These are phyloP conservation scores for Lipomyces yamanashiensis DNA, from an alignment of 805 yeast genomes.

Conservation along the genomic window DNA sequence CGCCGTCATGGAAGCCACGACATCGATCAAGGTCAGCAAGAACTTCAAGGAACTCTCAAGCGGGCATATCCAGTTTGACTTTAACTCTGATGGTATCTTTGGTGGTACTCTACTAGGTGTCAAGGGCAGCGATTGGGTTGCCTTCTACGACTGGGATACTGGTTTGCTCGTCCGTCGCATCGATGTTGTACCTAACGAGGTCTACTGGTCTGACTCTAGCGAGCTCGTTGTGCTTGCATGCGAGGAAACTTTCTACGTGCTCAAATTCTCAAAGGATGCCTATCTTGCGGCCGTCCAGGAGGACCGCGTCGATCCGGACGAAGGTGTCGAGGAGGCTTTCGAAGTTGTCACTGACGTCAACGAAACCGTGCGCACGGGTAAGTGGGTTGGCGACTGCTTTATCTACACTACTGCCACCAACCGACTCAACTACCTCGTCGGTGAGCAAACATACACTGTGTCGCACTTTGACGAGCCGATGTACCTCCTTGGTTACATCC, in stretches of 20 bases:
- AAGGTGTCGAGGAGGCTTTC: slow-evolving; percentile 86
- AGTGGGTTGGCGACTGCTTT: slow-evolving; percentile 97
- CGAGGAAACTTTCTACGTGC: slow-evolving; percentile 73
- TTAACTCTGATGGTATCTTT: slow-evolving; percentile 76
- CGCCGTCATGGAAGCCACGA: slow-evolving; percentile 75
- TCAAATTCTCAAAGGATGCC: slow-evolving; percentile 70
- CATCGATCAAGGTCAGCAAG: slow-evolving; percentile 71
- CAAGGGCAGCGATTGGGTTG: slow-evolving; percentile 72
- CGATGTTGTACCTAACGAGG: slow-evolving; percentile 78
- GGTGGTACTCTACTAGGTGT: slow-evolving; percentile 90
- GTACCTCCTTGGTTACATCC: slow-evolving; percentile 85
- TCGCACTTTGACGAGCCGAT: slow-evolving; percentile 89
- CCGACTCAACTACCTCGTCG: slow-evolving; percentile 91
- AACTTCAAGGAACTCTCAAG: slow-evolving; percentile 81
- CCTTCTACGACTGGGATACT: slow-evolving; percentile 92
- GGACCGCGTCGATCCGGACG: slow-evolving; percentile 70
- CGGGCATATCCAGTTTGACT: slow-evolving; percentile 66
- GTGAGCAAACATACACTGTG: slow-evolving; percentile 88
- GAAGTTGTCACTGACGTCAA: slow-evolving; percentile 81
- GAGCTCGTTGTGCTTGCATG: slow-evolving; percentile 79
- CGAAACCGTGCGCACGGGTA: slow-evolving; percentile 84
- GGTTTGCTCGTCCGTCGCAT: slow-evolving; percentile 84
- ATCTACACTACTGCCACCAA: slow-evolving; percentile 85
- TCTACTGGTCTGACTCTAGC: slow-evolving; percentile 93
- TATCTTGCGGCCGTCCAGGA: slow-evolving; percentile 65